phyloP scores from a whole-genome alignment of 2,329 filamentous ascomycete species.

The Didymella pomorum region DNA sequence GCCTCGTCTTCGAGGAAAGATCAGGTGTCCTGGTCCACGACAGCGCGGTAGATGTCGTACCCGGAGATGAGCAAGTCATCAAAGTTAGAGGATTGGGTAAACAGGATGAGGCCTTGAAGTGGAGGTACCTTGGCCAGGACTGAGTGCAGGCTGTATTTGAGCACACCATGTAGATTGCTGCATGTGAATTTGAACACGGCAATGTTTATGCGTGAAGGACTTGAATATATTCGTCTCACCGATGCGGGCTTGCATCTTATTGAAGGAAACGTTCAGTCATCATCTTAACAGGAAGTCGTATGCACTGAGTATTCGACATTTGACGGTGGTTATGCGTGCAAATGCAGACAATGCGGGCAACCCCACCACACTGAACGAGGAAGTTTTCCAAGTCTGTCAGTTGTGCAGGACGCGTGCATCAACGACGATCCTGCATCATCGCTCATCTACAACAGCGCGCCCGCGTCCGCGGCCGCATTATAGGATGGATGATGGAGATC shows the following conservation, averaged over 20 bases:
- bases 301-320: conserved; percentile 12
- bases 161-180: conserved; percentile 11
- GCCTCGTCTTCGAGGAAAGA: conserved; percentile 67
- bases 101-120: conserved; percentile 52
- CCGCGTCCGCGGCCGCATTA: conserved; percentile 11
- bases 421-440: conserved; percentile 12
- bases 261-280: conserved; percentile 9
- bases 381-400: conserved; percentile 1
- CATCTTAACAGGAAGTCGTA: conserved; percentile 3
- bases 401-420: conserved; percentile 10
- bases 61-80: conserved; percentile 64
- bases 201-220: conserved; percentile 4
- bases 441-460: conserved; percentile 7
- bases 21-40: conserved; percentile 63
- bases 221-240: conserved; percentile 4
- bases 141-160: conserved; percentile 26
- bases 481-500: conserved; percentile 7
- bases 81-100: conserved; percentile 53
- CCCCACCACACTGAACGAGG: neutral
- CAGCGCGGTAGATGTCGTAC: conserved; percentile 65
- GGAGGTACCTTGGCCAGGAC: conserved; percentile 56
- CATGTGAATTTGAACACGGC: conserved; percentile 10
- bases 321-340: conserved; percentile 13
- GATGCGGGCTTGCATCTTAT: conserved; percentile 10
- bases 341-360: conserved; percentile 6